Percentiles rank a stretch among this genome's conserved stretches.
phyloP scores from a whole-genome alignment of 1,284 basidiomycete genomes.

The Cryptococcus sp. region DNA sequence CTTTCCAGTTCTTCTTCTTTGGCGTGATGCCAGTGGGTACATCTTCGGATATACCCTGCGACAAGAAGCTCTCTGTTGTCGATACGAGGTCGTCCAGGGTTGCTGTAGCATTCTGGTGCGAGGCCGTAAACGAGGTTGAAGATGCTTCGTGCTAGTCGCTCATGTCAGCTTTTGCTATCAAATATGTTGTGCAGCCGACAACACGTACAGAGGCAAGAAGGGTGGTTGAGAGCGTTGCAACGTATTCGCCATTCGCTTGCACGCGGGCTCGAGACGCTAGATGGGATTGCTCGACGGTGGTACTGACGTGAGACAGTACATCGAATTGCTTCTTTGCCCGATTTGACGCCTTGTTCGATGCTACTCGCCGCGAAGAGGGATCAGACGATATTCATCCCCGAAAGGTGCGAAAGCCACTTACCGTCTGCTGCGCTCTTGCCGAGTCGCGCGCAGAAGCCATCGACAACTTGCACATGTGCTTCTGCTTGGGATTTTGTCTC shows the following conservation, averaged over 20 bases:
- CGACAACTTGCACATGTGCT: constrained; percentile 26
- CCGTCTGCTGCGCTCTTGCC: constrained; percentile 21
- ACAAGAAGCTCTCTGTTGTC: constrained; percentile 41
- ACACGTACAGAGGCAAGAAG: constrained; percentile 34
- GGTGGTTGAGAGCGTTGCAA: constrained; percentile 20
- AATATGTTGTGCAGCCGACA: background rate
- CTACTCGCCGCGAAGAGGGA: constrained; percentile 4
- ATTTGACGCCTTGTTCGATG: constrained; percentile 13
- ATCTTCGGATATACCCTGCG: constrained; percentile 49
- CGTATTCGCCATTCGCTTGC: constrained; percentile 15
- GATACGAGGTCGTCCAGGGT: constrained; percentile 32
- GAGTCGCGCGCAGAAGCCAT: constrained; percentile 30
- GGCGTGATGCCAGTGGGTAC: constrained; percentile 56
- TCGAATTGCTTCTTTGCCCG: constrained; percentile 20
- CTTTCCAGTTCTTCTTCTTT: constrained; percentile 48
- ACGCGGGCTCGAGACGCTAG: constrained; percentile 17
- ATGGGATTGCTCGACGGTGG: constrained; percentile 16
- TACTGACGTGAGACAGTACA: constrained; percentile 12
- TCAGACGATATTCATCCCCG: background rate
- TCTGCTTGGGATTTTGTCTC: constrained; percentile 27
- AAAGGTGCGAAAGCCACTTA: constrained; percentile 16
- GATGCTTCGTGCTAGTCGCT: constrained; percentile 4
- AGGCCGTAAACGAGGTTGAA: constrained; percentile 19
- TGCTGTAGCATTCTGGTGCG: constrained; percentile 21
- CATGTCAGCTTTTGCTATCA: background rate